Evolutionary conservation across 2,329 filamentous ascomycete genomes (phyloP).

Genomic region (Phaeophleospora eucalypticola): DNA sequence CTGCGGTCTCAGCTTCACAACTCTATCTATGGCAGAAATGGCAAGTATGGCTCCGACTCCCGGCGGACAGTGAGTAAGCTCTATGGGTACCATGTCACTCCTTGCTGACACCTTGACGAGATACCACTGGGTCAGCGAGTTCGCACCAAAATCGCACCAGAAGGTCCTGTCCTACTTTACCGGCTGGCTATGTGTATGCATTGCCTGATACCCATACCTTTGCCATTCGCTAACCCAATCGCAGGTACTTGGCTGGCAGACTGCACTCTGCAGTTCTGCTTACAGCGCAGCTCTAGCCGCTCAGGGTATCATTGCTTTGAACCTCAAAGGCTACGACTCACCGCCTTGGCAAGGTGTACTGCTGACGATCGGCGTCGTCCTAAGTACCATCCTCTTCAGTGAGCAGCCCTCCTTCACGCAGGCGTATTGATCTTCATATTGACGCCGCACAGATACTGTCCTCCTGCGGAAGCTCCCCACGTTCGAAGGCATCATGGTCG

Average conservation of each 20-base stretch:
- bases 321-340: slow-evolving; percentile 13
- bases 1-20: slow-evolving; percentile 12
- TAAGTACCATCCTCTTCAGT: slow-evolving; percentile 36
- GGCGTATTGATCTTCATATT: too few relatives aligned
- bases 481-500: slow-evolving; percentile 47
- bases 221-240: too few relatives aligned
- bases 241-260: too few relatives aligned
- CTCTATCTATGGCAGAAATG: slow-evolving; percentile 18
- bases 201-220: too few relatives aligned
- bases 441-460: too few relatives aligned
- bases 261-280: too few relatives aligned
- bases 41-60: slow-evolving; percentile 16
- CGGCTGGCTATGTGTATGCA: too few relatives aligned
- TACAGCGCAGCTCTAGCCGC: too few relatives aligned
- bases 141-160: too few relatives aligned
- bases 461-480: too few relatives aligned
- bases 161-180: too few relatives aligned
- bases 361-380: slow-evolving; percentile 21
- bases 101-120: slow-evolving; percentile 20
- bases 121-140: too few relatives aligned
- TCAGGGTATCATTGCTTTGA: slow-evolving; percentile 21
- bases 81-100: slow-evolving; percentile 34
- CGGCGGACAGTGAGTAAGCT: slow-evolving; percentile 38
- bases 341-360: slow-evolving; percentile 26
- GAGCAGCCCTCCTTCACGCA: slow-evolving; percentile 40